Evolutionary conservation across 208 protist genomes (phyloP).

Genomic region (Tritrichomonas foetus): DNA sequence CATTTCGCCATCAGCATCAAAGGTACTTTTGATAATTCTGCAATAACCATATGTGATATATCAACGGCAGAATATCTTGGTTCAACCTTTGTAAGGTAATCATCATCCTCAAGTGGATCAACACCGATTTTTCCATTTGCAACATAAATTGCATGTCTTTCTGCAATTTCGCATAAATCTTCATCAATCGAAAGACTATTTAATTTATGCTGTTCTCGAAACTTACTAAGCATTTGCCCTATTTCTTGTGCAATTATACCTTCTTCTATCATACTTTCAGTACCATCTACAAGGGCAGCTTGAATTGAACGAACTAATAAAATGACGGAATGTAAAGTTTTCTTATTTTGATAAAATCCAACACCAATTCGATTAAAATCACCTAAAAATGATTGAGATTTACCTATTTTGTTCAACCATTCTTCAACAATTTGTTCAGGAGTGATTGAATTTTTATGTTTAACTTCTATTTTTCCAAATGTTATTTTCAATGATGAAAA

Average conservation of each 20-base stretch:
- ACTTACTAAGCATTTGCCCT: not conserved
- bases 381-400: not conserved
- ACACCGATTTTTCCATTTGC: not conserved
- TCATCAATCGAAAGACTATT: not conserved
- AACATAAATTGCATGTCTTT: not conserved
- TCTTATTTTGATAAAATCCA: not conserved
- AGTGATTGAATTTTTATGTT: not conserved
- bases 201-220: not conserved
- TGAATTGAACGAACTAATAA: not conserved
- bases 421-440: not conserved
- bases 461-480: not conserved
- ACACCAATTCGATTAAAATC: not conserved
- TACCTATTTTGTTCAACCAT: not conserved
- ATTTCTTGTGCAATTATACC: not conserved
- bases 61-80: not conserved
- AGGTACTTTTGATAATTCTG: not conserved
- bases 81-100: not conserved
- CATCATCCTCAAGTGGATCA: not conserved
- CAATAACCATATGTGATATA: not conserved
- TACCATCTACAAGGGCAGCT: not conserved
- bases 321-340: not conserved
- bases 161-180: not conserved
- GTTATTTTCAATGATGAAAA: not conserved
- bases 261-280: not conserved
- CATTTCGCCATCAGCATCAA: not conserved